Evolutionary conservation across 768 basidiomycete genomes (phyloP).

Genomic region (Amyloporia xantha): DNA sequence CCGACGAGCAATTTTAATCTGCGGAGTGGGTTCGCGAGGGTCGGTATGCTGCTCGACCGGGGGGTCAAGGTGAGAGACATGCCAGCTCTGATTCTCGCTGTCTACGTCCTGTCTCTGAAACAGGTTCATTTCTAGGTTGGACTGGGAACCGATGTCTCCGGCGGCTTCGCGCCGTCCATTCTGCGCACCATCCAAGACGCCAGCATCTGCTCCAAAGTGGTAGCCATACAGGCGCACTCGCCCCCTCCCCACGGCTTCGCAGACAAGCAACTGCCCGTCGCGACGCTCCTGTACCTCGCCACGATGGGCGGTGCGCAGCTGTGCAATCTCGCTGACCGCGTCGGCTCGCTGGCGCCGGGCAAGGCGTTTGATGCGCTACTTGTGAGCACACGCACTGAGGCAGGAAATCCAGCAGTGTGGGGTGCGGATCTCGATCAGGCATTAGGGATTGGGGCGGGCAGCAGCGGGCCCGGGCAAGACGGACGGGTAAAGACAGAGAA

Average conservation of each 20-base stretch:
- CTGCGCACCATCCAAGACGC: conserved; percentile 68
- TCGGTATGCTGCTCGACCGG: conserved; percentile 72
- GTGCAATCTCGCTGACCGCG: conserved; percentile 56
- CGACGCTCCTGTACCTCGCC: conserved; percentile 82
- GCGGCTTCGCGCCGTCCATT: conserved; percentile 81
- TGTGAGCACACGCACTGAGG: conserved; percentile 48
- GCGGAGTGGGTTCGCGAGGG: conserved; percentile 74
- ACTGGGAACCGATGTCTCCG: conserved; percentile 90
- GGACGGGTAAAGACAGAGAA: conserved; percentile 24
- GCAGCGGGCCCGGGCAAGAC: conserved; percentile 9
- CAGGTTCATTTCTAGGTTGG: conserved; percentile 87
- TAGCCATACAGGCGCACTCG: conserved; percentile 41
- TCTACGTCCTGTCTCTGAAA: not conserved
- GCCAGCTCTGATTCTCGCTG: not conserved
- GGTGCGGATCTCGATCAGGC: conserved; percentile 31
- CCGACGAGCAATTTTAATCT: conserved; percentile 93
- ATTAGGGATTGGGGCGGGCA: conserved; percentile 11
- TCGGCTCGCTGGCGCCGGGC: conserved; percentile 74
- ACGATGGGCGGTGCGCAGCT: conserved; percentile 88
- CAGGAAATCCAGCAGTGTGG: conserved; percentile 56
- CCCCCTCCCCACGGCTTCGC: conserved; percentile 30
- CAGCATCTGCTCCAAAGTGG: conserved; percentile 74
- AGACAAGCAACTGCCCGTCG: conserved; percentile 59
- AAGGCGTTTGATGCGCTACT: conserved; percentile 90
- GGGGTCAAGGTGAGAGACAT: conserved; percentile 66